Base-by-base conservation (phyloP, 2,329 filamentous ascomycete genomes). In the Bertia moriformis region DNA sequence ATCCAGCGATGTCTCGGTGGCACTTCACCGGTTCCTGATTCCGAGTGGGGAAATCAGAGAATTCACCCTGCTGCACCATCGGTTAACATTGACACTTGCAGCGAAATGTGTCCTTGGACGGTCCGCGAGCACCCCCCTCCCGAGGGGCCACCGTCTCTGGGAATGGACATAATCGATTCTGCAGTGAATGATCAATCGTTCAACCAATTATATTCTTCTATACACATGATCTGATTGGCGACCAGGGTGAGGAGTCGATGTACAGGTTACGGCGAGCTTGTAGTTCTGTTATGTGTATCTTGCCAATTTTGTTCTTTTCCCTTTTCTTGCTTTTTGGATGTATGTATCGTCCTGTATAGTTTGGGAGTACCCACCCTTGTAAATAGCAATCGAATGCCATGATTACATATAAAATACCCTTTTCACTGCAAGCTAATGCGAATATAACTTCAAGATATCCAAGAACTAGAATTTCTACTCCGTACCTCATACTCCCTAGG, bases 41-140 rank as follows among this genome's bases (percentile, higher is more conserved):
- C 43, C 19, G 40, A 41, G 7, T 60, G 57, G 55, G 57, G 48
- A 10, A 44, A 44, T 4, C 57, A 60, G 43, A 49, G 57, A 19
- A 58, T 57, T 3, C 57, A 60, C 40, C 57, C 57, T 2, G 55
- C 56, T 4, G 54, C 57, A 27, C 47, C 49, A 3, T 45, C 50
- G 10, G 46, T 56, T n/a, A 46, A 51, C 22, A 45, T 54, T 41
- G 54, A 57, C 14, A 58, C 55, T 37, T 59, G 55, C 47, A 55
- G 51, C 39, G 55, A 58, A 43, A 45, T 58, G 7, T 59, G 57
- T 39, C 57, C 56, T 5, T 60, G 56, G 56, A 58, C 56, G 4
- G 46, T 59, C 5, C 53, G 56, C 18, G 53, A 57, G 40, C 57
- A 59, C 38, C 56, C 56, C 19, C 50, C 54, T 14, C 51, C 51